phyloP scores from a whole-genome alignment of 1,139 yeast genomes.

The Kodamaea sp. region DNA sequence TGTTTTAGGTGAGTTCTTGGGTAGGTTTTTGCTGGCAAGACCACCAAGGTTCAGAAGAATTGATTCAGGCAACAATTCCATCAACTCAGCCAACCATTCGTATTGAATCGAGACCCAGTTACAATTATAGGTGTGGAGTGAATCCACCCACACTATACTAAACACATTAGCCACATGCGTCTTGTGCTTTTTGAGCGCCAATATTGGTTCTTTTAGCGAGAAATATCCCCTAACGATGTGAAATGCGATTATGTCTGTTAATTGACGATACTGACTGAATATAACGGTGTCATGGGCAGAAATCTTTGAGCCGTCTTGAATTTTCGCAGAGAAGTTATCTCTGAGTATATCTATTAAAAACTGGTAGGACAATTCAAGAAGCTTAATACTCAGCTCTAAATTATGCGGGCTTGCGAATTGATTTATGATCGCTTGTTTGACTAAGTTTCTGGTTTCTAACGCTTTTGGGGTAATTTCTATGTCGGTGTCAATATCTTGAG shows the following conservation, averaged over 20 bases:
- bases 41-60: constrained; percentile 20
- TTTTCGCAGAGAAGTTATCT: constrained; percentile 18
- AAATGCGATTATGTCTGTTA: constrained; percentile 62
- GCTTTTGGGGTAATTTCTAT: constrained; percentile 39
- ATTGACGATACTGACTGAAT: constrained; percentile 35
- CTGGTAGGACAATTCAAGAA: constrained; percentile 38
- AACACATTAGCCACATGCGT: constrained; percentile 55
- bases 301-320: constrained; percentile 16
- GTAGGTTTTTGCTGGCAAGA: constrained; percentile 6
- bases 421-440: constrained; percentile 38
- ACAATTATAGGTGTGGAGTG: constrained; percentile 7
- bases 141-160: constrained; percentile 13
- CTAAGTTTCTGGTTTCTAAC: constrained; percentile 40
- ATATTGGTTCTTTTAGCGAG: constrained; percentile 58
- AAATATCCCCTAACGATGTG: constrained; percentile 65
- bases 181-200: constrained; percentile 64
- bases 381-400: constrained; percentile 31
- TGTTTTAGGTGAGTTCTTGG: constrained; percentile 9
- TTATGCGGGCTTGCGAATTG: constrained; percentile 39
- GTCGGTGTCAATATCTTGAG: constrained; percentile 26
- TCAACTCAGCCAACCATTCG: constrained; percentile 60
- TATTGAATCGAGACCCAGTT: constrained; percentile 48
- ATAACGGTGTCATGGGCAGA: constrained; percentile 32
- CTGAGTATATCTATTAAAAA: constrained; percentile 29
- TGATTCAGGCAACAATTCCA: constrained; percentile 45